Evolutionary conservation across 1,284 basidiomycete species (phyloP).

Genomic region (Ustilago bromivora): DNA sequence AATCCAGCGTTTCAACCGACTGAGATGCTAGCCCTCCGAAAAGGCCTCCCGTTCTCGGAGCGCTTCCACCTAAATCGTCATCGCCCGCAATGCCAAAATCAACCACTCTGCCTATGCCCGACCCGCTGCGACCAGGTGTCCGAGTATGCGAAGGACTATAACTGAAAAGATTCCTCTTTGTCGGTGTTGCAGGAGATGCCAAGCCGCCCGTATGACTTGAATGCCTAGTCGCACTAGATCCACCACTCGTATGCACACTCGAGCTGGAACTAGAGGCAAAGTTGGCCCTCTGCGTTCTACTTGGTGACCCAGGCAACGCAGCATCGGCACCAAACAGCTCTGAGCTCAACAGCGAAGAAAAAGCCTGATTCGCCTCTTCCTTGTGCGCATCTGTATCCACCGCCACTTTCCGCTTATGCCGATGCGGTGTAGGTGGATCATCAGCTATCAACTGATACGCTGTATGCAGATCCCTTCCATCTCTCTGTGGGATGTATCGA

Average conservation of each 20-base stretch:
- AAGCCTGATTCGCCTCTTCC: constrained; percentile 72
- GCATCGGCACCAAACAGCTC: constrained; percentile 72
- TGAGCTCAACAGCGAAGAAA: constrained; percentile 72
- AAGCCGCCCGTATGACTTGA: constrained; percentile 39
- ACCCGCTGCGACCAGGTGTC: constrained; percentile 47
- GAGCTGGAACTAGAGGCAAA: constrained; percentile 49
- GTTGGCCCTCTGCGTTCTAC: constrained; percentile 31
- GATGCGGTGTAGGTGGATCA: constrained; percentile 59
- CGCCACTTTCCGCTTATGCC: constrained; percentile 59
- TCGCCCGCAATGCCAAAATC: constrained; percentile 41
- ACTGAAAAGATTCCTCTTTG: constrained; percentile 72
- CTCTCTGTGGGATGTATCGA: constrained; percentile 73
- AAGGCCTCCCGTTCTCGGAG: constrained; percentile 43
- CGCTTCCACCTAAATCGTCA: constrained; percentile 31
- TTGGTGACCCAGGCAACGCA: constrained; percentile 27
- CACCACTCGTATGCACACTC: constrained; percentile 47
- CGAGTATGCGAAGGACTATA: constrained; percentile 67
- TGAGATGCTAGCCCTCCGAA: constrained; percentile 51
- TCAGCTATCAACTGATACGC: constrained; percentile 72
- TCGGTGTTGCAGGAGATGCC: constrained; percentile 56
- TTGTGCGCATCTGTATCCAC: constrained; percentile 64
- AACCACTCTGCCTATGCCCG: constrained; percentile 37
- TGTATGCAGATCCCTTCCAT: constrained; percentile 72
- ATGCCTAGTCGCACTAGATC: constrained; percentile 44
- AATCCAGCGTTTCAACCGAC: constrained; percentile 69